Percentiles rank a stretch among this genome's conserved stretches.
Evolutionary conservation across 306 rosid genomes (phyloP).

Genomic region (Pyrus communis): DNA sequence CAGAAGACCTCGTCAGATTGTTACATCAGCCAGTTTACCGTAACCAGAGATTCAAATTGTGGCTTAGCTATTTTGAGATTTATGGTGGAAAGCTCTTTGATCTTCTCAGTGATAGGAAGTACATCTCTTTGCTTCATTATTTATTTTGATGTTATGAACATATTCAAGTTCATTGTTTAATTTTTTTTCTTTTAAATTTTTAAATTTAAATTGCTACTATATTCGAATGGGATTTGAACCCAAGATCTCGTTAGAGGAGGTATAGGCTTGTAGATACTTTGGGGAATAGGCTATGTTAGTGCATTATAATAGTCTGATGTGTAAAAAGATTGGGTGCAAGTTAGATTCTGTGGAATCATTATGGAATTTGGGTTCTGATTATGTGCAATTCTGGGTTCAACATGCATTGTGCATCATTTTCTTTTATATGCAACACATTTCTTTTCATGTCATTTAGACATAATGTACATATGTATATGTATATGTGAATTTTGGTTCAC

Average conservation of each 20-base stretch:
- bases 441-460: neutral
- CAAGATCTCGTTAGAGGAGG: neutral
- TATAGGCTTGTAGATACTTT: neutral
- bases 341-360: neutral
- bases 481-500: neutral
- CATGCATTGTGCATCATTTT: neutral
- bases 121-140: conserved; percentile 5
- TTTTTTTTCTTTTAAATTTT: neutral
- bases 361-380: neutral
- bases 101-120: conserved; percentile 94
- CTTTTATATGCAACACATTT: neutral
- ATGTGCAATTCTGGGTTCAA: neutral
- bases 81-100: conserved; percentile 94
- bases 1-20: conserved; percentile 73
- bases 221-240: neutral
- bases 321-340: neutral
- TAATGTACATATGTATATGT: neutral
- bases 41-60: conserved; percentile 86
- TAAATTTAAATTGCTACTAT: neutral
- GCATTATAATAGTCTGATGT: neutral
- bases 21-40: conserved; percentile 80
- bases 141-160: neutral
- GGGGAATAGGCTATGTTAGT: neutral
- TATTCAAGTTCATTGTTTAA: neutral
- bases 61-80: conserved; percentile 99